phyloP scores from a whole-genome alignment of 371 early-diverging fungal species.

The Astathelohania contejeani region DNA sequence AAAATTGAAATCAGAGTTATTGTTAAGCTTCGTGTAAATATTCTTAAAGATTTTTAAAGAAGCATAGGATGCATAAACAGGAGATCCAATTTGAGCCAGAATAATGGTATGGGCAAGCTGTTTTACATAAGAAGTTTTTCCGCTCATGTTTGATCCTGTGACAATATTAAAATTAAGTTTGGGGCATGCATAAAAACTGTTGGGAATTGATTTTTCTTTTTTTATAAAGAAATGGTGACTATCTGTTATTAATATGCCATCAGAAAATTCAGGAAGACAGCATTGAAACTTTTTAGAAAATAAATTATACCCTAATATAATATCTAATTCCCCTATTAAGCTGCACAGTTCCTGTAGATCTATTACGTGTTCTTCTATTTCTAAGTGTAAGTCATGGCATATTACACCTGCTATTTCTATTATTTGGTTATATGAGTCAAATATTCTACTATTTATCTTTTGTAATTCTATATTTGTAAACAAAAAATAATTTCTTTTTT shows the following conservation, averaged over 20 bases:
- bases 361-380: neutral
- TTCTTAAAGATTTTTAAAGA: neutral
- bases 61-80: neutral
- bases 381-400: neutral
- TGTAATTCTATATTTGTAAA: neutral
- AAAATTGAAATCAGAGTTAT: neutral
- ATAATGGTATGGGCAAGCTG: neutral
- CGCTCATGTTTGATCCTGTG: slow-evolving; percentile 2
- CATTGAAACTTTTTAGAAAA: neutral
- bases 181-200: neutral
- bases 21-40: neutral
- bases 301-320: neutral
- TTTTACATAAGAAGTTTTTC: slow-evolving; percentile 7
- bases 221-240: neutral
- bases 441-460: slow-evolving; percentile 3
- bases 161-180: neutral
- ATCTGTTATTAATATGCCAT: neutral
- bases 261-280: neutral
- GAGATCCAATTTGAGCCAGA: slow-evolving; percentile 4
- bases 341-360: neutral
- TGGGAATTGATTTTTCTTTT: neutral
- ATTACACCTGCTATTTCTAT: neutral
- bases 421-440: neutral
- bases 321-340: neutral
- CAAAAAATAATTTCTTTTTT: neutral